Evolutionary conservation across 2,329 filamentous ascomycete genomes (phyloP), one percentile per base, ranked within the genome.

Genomic region (Trichophyton simii): DNA sequence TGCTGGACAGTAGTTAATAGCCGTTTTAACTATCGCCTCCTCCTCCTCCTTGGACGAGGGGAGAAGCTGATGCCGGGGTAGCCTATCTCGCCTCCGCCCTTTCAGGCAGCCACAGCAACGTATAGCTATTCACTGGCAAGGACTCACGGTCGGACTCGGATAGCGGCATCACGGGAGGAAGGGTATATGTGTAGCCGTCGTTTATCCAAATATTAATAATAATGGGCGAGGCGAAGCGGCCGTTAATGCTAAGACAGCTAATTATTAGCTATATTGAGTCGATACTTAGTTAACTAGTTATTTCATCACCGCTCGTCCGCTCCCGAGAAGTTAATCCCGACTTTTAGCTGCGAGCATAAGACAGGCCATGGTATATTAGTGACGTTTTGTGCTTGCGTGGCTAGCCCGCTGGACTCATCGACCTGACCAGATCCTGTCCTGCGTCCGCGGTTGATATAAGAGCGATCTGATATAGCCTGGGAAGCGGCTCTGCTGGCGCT

Each of bases 401-500:
- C 46, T 13, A 25, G 46, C 8, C 25, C 20, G 9, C 46, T 28
- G 9, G 20, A 22, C 11, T n/a, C 15, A 44, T 44, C 20, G 20
- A 13, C 46, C 13, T 9, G 18, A 48, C 46, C 13, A 18, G 18
- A 48, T 48, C 20, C 44, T 48, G 44, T 48, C 20, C 18, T 48
- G 44, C 22, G 22, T n/a, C 22, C 25, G 22, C 25, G 20, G 46
- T 52, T 52, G 46, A 52, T 55, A 55, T 38, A 55, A 55, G 18
- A 25, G 4, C 31, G 8, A 15, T 36, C 34, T 6, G 6, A 36
- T 55, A 55, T 55, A 55, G 28, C 52, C 52, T 36, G 28, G 52
- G 52, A 55, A 55, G 52, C 52, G 52, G 52, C 52, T 55, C 52
- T 55, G 52, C 52, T 34, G 52, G 52, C 52, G 52, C 52, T 55